Evolutionary conservation across 164 flowering plant genomes (phyloP), one percentile per base, ranked within the genome.

Genomic region (Euptelea pleiosperma): DNA sequence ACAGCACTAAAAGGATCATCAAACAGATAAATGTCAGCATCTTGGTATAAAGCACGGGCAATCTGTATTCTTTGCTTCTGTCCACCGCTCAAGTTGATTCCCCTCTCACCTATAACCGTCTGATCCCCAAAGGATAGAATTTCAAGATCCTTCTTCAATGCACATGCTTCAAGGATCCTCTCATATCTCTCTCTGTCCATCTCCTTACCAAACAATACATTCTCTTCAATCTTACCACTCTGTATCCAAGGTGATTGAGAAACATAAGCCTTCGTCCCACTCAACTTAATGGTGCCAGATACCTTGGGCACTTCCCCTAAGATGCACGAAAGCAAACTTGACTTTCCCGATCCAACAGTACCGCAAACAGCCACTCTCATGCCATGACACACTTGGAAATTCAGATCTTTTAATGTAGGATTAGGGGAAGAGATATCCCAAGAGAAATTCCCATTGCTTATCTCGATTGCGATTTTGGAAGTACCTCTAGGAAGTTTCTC

Each of bases 1-100:
- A 91, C 96, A 21, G 98, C 91, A 73, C 94, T 88, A 33, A 88
- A 91, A 48, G 94, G 98, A 69, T 88, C 98, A 67, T 91, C 98
- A 70, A 88, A 79, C 28, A 91, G 67, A 70, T 81, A 88, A 41
- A 91, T 76, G 55, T 88, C 94, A 30, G 96, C 85, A 75, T 88
- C 88, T 66, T 88, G 96, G 69, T 86, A 91, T 0, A 88, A 57
- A 50, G 97, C 93, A 25, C 97, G 86, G 2, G 97, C 97, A 70
- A 87, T 84, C 67, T 87, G 96, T 55, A 87, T 71, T 52, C 96
- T 81, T 60, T 90, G 96, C 74, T 87, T 91, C 76, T 87, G 96
- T 15, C 97, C 97, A 24, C 97, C 97, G 57, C 97, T 90, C 71
- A 90, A 64, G 66, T 90, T 90, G 67, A 91, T 87, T 49, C 97